Base-by-base conservation (phyloP, 805 yeast species). In the Metschnikowia lunata region DNA sequence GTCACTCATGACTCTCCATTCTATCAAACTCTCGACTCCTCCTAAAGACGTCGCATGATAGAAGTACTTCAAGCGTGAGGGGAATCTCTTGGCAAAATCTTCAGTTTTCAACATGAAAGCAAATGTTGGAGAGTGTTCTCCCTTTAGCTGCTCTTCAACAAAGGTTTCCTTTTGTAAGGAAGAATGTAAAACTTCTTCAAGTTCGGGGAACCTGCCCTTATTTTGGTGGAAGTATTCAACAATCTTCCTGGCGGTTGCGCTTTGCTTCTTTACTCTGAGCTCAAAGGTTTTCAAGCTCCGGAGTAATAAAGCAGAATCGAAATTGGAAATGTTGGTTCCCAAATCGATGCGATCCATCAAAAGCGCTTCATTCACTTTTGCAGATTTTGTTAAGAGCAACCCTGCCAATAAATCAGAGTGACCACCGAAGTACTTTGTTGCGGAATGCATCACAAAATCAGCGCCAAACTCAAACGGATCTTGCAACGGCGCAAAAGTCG, bases 371-470 rank as follows among this genome's bases (percentile, higher is more conserved):
- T 76, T 75, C 6, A 71, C 71, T 2, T 67, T 63, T 8, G 57
- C 52, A 47, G 79, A 79, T 58, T 83, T 82, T n/a, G 85, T 81
- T 14, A 82, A 79, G 14, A 89, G 64, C 10, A 84, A 71, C 30
- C 98, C 97, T 6, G 96, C 89, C 40, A 90, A 69, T 35, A 89
- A 67, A 62, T 90, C 97, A 7, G 95, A 86, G 64, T 90, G 97
- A n/a, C 98, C 97, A 33, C 96, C 97, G 58, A 88, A 84, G 66
- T 84, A 91, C 61, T 90, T 90, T 0, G 97, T 90, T 1, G 89
- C 96, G 1, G 97, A 88, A 63, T 90, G 97, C 78, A 91, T 70
- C n/a, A 91, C 81, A 52, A 88, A 66, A 62, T 91, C 97, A 28
- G 85, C 96, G 38, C 91, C 96, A 56, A 78, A 83, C 33, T 74